Evolutionary conservation across 78 protist genomes (phyloP).

Genomic region (Speleostelium caveatum): DNA sequence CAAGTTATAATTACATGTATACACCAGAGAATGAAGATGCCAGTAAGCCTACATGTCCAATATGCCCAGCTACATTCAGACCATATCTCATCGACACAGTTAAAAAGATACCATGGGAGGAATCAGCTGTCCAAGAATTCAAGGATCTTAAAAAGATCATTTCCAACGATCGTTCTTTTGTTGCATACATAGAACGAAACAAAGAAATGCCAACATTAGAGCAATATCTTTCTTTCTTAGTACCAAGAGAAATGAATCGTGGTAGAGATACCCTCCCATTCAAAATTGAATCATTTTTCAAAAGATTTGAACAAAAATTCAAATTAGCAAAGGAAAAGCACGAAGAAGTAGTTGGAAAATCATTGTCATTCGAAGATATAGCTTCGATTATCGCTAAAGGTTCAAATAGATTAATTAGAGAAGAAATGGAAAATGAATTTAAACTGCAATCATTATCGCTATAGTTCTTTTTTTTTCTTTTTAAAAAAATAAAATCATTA

Average conservation of each 20-base stretch:
- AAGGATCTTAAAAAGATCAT: neutral
- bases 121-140: neutral
- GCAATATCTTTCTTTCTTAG: neutral
- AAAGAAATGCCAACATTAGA: neutral
- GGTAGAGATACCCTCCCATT: neutral
- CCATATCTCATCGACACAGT: neutral
- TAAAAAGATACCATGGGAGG: neutral
- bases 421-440: neutral
- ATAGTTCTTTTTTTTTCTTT: too few species aligned
- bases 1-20: neutral
- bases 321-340: neutral
- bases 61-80: neutral
- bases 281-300: neutral
- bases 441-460: neutral
- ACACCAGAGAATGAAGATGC: neutral
- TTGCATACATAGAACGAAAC: neutral
- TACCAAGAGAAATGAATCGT: neutral
- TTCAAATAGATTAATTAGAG: too few species aligned
- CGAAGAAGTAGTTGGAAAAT: too few species aligned
- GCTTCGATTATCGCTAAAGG: too few species aligned
- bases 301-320: neutral
- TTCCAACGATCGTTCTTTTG: neutral
- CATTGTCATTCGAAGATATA: too few species aligned
- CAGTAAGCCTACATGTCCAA: neutral
- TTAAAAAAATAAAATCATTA: too few species aligned